Conservation (phyloP, 2,329 filamentous ascomycete species). For the Cercospora brassicicola region DNA sequence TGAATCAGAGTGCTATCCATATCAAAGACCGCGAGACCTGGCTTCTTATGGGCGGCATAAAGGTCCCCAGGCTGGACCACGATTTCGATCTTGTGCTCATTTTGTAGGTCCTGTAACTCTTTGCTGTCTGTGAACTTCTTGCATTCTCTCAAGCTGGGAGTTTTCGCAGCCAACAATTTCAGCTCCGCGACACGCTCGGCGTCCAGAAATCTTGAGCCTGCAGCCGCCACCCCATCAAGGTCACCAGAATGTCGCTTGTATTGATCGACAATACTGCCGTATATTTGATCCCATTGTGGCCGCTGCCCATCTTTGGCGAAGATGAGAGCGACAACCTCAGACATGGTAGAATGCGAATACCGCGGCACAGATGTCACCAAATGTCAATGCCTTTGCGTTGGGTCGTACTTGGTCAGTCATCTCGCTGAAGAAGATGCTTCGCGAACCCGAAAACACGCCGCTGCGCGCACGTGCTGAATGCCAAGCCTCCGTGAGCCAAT, state of each 20-base stretch:
- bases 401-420: neutral
- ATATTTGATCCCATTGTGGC: slow-evolving; percentile 16
- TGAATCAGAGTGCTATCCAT: slow-evolving; percentile 98
- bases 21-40: slow-evolving; percentile 85
- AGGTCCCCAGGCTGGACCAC: slow-evolving; percentile 29
- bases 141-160: slow-evolving; percentile 14
- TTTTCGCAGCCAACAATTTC: neutral
- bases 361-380: neutral
- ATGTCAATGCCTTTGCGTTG: neutral
- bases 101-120: slow-evolving; percentile 9
- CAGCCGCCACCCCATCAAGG: slow-evolving; percentile 9
- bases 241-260: slow-evolving; percentile 7
- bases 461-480: neutral
- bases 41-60: slow-evolving; percentile 27
- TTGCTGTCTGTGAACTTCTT: slow-evolving; percentile 20
- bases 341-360: neutral
- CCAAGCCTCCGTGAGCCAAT: neutral
- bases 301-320: slow-evolving; percentile 14
- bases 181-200: slow-evolving; percentile 16
- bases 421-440: neutral
- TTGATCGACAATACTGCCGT: slow-evolving; percentile 6
- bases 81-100: slow-evolving; percentile 21
- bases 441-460: neutral
- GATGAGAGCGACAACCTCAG: slow-evolving; percentile 18
- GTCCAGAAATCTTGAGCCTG: slow-evolving; percentile 11